Percentiles rank a stretch among this genome's conserved stretches.
phyloP scores from a whole-genome alignment of 2,329 filamentous ascomycete genomes.

The Pseudocercospora musae region DNA sequence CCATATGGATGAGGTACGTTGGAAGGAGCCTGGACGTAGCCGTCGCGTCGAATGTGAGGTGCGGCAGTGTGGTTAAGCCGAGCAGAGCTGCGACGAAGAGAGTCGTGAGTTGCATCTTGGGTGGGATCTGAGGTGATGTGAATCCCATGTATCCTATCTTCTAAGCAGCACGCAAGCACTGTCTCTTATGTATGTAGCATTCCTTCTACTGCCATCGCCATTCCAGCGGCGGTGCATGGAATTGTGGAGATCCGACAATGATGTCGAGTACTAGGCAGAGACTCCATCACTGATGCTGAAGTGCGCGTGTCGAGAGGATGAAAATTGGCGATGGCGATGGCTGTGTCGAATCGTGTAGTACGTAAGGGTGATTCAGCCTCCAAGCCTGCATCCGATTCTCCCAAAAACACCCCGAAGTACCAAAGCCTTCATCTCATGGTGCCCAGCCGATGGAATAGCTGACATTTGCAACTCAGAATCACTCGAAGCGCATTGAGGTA shows the following conservation, averaged over 20 bases:
- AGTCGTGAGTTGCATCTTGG: background rate
- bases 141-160: no score
- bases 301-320: background rate
- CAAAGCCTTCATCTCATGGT: no score
- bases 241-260: background rate
- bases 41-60: conserved; percentile 1
- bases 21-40: background rate
- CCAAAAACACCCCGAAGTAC: background rate
- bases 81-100: background rate
- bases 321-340: background rate
- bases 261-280: background rate
- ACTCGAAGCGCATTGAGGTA: no score
- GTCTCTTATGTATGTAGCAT: background rate
- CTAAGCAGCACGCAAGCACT: background rate
- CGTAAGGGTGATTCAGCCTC: background rate
- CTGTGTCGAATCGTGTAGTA: background rate
- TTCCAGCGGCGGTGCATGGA: background rate
- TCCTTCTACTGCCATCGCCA: background rate
- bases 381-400: background rate
- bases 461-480: no score
- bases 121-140: background rate
- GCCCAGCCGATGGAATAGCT: no score
- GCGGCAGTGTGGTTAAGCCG: background rate
- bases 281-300: background rate
- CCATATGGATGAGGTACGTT: background rate